Evolutionary conservation across 2,329 filamentous ascomycete species (phyloP), one percentile per base, ranked within the genome.

Genomic region (Albophoma yamanashiensis): DNA sequence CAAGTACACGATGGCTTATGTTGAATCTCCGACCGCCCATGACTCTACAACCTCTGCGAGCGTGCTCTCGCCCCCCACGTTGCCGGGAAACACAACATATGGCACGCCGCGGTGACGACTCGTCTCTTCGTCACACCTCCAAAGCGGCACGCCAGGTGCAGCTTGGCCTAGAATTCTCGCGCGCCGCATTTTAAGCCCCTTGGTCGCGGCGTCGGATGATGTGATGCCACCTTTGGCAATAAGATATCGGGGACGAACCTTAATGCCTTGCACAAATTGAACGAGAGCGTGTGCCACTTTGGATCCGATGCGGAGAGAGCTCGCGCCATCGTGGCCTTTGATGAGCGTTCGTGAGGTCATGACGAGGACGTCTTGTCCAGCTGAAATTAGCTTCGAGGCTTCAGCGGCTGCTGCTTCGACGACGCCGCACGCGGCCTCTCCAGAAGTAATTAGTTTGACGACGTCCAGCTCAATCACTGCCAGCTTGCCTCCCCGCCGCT

Each of bases 161-260:
- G 82, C 82, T 62, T 86, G 82, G 0, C 82, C 82, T 1, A 83
- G 67, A 50, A 85, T 75, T 45, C 71, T 74, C 7, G 82, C 82
- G 0, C 76, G 73, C 62, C 78, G 79, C 70, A 84, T 79, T 39
- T 70, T 71, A 25, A 85, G 65, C 0, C 78, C 80, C 58, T 84
- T 83, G 0, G 79, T 83, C 0, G 82, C 82, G 57, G 78, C 78
- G 63, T 85, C 82, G 0, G 80, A 83, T 1, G 79, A 82, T 0
- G 82, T 85, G 60, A 85, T 85, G 27, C 83, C 82, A 0, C 83
- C 82, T 70, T 82, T 85, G 3, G 82, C 81, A 66, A 85, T 82
- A 4, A 85, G 69, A 66, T 84, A 85, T 60, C 81, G 70, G 11
- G 82, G 82, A 22, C 76, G 71, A 3, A 76, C 72, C 14, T 76